A percentile compares a stretch with the other conserved stretches of the same genome.
These are phyloP conservation scores for Ustilago shanxiensis DNA, from an alignment of 1,284 basidiomycete species.

Conservation along the genomic window DNA sequence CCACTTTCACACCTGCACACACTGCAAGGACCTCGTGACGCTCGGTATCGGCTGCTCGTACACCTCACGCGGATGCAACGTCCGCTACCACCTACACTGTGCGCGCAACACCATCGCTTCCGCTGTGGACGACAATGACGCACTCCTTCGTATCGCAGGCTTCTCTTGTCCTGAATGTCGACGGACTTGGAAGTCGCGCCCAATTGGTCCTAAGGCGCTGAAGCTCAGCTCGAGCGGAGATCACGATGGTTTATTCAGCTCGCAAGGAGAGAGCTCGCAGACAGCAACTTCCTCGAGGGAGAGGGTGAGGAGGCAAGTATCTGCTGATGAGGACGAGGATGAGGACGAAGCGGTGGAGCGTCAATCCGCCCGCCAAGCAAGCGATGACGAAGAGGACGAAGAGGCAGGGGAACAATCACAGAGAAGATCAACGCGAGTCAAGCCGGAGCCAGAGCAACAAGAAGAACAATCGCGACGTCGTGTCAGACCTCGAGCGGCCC, in stretches of 20 bases:
- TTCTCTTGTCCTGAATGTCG: constrained; percentile 26
- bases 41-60: constrained; percentile 33
- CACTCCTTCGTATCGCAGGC: constrained; percentile 18
- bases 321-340: constrained; percentile 56
- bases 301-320: constrained; percentile 21
- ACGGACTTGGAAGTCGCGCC: constrained; percentile 31
- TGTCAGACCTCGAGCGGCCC: not conserved
- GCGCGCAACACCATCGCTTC: constrained; percentile 31
- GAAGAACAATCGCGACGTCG: constrained; percentile 1
- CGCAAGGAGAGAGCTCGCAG: constrained; percentile 17
- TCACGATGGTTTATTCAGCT: constrained; percentile 11
- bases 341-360: constrained; percentile 7
- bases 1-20: constrained; percentile 77
- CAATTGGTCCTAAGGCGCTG: constrained; percentile 43
- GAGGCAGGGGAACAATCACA: constrained; percentile 9
- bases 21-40: constrained; percentile 78
- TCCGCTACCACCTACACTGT: constrained; percentile 43
- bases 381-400: constrained; percentile 7
- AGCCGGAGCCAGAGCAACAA: constrained; percentile 26
- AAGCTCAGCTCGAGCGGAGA: constrained; percentile 2
- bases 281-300: constrained; percentile 4
- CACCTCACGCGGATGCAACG: constrained; percentile 13
- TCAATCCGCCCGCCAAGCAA: not conserved
- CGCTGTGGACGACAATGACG: constrained; percentile 25
- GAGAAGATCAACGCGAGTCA: constrained; percentile 11